Evolutionary conservation across 164 flowering plant genomes (phyloP).

Genomic region (Amborella trichopoda): DNA sequence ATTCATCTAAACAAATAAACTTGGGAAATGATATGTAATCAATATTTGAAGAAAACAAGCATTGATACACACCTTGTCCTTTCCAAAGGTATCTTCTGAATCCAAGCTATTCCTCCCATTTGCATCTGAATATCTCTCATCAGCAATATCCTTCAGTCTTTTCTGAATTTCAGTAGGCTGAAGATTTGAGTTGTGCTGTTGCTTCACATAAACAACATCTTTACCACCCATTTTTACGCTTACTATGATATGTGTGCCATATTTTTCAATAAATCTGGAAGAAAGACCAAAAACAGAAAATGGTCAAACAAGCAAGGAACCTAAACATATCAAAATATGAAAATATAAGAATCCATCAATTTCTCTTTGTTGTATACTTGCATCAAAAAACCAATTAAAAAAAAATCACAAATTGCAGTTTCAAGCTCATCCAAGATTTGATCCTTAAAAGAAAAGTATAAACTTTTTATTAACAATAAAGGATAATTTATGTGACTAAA

Average conservation of each 20-base stretch:
- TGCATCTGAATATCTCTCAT: slow-evolving; percentile 59
- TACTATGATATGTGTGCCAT: slow-evolving; percentile 88
- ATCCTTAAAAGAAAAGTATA: no score
- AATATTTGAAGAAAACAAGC: neutral
- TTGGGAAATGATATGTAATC: neutral
- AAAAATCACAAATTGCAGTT: no score
- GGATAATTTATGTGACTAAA: no score
- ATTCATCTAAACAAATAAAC: neutral
- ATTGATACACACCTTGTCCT: slow-evolving; percentile 41
- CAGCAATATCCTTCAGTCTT: slow-evolving; percentile 75
- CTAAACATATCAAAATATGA: no score
- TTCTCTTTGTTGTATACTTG: no score
- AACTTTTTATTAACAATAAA: no score
- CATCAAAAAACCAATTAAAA: no score
- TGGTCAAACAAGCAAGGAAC: no score
- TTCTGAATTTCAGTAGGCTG: slow-evolving; percentile 81
- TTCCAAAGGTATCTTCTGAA: slow-evolving; percentile 31
- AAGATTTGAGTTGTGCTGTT: slow-evolving; percentile 73
- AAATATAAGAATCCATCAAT: no score
- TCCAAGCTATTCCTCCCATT: slow-evolving; percentile 31
- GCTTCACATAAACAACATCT: slow-evolving; percentile 82
- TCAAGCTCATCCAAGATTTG: no score
- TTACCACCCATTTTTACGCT: slow-evolving; percentile 96
- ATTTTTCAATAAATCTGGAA: slow-evolving; percentile 74
- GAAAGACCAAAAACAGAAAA: neutral